These are phyloP conservation scores for Lotus japonicus DNA, from an alignment of 306 rosid genomes.

Conservation along the genomic window DNA sequence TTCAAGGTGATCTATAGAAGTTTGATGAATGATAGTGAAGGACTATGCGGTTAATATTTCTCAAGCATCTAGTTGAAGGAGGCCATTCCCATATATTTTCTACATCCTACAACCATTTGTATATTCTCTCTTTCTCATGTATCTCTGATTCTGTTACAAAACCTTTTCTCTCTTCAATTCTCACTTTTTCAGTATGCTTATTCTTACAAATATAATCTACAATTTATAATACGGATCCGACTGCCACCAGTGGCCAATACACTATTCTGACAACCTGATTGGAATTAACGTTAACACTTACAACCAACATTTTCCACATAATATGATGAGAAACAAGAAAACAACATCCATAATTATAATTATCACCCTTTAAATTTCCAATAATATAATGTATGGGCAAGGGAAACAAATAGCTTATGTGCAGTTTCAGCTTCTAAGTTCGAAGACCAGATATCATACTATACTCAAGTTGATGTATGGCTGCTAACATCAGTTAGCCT, in stretches of 20 bases:
- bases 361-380: too few species aligned
- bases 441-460: slow-evolving; percentile 4
- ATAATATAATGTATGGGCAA: too few species aligned
- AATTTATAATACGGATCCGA: slow-evolving; percentile 5
- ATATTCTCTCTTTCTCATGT: too few species aligned
- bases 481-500: background rate
- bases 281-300: background rate
- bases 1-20: background rate
- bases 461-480: slow-evolving; percentile 3
- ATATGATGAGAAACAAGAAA: background rate
- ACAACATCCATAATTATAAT: background rate
- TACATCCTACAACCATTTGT: too few species aligned
- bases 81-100: too few species aligned
- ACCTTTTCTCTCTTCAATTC: background rate
- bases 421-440: too few species aligned
- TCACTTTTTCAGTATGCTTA: background rate
- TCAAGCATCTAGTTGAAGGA: too few species aligned
- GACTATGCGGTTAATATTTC: too few species aligned
- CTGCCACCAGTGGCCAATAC: background rate
- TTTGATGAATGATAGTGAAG: background rate
- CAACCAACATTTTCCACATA: background rate
- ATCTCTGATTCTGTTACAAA: background rate
- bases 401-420: too few species aligned
- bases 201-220: background rate
- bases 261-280: background rate